Conservation (phyloP, 345 rosid species). For the Hypericum perforatum region DNA sequence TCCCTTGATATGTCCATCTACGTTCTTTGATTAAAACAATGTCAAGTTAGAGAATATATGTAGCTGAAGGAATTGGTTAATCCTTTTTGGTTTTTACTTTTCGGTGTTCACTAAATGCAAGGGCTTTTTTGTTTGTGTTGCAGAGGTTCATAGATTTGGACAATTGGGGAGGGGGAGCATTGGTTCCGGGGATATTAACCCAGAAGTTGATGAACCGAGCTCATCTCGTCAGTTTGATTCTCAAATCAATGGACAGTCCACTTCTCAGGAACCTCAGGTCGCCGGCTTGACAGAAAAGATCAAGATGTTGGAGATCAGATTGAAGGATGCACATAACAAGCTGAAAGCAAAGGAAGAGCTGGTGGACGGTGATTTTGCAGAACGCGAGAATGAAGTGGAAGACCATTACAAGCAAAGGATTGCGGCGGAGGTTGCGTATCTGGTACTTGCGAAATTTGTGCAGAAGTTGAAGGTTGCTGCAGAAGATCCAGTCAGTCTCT, state of each 20-base stretch:
- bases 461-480: slow-evolving; percentile 28
- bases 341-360: slow-evolving; percentile 46
- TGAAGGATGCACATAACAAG: slow-evolving; percentile 35
- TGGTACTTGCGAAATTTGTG: slow-evolving; percentile 35
- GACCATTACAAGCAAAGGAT: slow-evolving; percentile 58
- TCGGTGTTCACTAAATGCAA: slow-evolving; percentile 2
- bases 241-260: slow-evolving; percentile 21
- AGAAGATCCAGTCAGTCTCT: slow-evolving; percentile 20
- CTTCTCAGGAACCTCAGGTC: slow-evolving; percentile 33
- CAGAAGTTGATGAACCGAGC: slow-evolving; percentile 26
- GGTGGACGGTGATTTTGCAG: too few species aligned
- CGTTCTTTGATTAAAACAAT: too few species aligned
- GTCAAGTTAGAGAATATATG: too few species aligned
- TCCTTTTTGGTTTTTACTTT: too few species aligned
- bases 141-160: slow-evolving; percentile 48
- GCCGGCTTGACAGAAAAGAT: slow-evolving; percentile 38
- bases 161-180: slow-evolving; percentile 40
- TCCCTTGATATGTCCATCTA: too few species aligned
- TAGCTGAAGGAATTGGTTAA: too few species aligned
- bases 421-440: slow-evolving; percentile 66
- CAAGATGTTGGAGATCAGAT: slow-evolving; percentile 33
- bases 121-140: slow-evolving; percentile 5
- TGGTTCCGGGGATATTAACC: slow-evolving; percentile 18
- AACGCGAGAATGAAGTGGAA: slow-evolving; percentile 46
- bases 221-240: slow-evolving; percentile 28